Base-by-base conservation (phyloP, 106 monocot genomes). In the Posidonia australis region DNA sequence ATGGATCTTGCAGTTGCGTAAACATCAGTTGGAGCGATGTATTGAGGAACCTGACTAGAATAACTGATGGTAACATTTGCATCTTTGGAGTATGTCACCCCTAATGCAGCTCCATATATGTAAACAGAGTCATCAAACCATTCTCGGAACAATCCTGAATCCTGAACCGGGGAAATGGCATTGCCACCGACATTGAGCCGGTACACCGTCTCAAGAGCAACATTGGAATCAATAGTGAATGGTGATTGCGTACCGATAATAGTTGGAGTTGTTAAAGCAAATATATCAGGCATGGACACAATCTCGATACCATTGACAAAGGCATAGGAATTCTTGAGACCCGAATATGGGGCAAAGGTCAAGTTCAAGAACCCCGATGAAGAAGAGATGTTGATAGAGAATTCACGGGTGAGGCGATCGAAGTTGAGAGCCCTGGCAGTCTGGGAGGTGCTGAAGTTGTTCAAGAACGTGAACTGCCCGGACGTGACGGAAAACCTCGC, bases 241-340 rank as follows among this genome's bases (percentile, higher is more conserved):
- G 13, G 14, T 11, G 32, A 44, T 1, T 48, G 9, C 5, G 30
- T 5, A 0, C 42, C 68, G 18, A 79, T 70, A 13, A 92, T 22
- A 22, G 21, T 9, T 9, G 79, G 68, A 3, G 21, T 54, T 6
- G 32, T 12, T 1, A 36, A 3, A 10, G 41, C 26, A 66, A 87
- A 79, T 16, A 92, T 22, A 41, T 92, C 79, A 0, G 91, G 84
- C 53, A 64, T 72, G 13, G 87, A 75, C 18, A 84, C 74, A 46
- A 92, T 77, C 70, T 87, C 84, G 59, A 92, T 92, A 25, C 92
- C 92, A 22, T 92, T 92, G 64, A 92, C 54, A 67, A 87, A 87
- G 26, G 92, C 92, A 64, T 70, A 87, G 20, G 80, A 53, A 21
- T 67, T 73, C 2, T 43, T 9, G 66, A 72, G 49, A 62, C 58